Base-by-base conservation (phyloP, 1,284 basidiomycete genomes). In the Peniophora sp. region DNA sequence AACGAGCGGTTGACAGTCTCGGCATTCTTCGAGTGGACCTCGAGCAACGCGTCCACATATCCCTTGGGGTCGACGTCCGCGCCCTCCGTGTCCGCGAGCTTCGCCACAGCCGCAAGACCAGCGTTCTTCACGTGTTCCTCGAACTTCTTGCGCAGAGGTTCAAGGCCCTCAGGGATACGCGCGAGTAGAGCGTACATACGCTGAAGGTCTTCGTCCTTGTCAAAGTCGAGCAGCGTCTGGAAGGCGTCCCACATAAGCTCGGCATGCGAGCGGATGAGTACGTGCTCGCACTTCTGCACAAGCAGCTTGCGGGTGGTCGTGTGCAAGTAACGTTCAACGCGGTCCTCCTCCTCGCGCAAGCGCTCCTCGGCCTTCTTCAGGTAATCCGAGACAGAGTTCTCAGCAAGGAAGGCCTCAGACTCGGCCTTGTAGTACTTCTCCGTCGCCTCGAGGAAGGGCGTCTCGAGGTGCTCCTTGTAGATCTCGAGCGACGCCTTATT, bases 301-400 rank as follows among this genome's bases (percentile, higher is more conserved):
- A 99, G 82, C 63, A 84, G 78, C 68, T 90, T 91, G 59, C 89
- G 81, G 8, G 94, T 96, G 62, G 83, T 83, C 36, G 83, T 86
- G 68, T 98, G 91, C 55, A 99, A 76, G 68, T 97, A 98, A 50
- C 95, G 78, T 65, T 97, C 94, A 36, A 99, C 92, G 36, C 97
- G 83, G 59, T 96, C 91, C 65, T 96, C 92, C 65, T 99, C 97
- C 68, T 99, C 96, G 53, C 85, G 80, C 52, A 99, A 72, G 25
- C 97, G 82, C 59, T 87, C 85, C 64, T 98, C 95, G 2, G 93
- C 97, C 71, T 94, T 96, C 76, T 89, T 94, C 68, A 99, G 80
- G 69, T 99, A 99, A 67, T 99, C 97, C 22, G 93, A 90, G 34
- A 98, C 91, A 45, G 83, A 89, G 68, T 95, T 96, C 62, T 89